A percentile compares a stretch with the other conserved stretches of the same genome.
Conservation (phyloP, 768 basidiomycete genomes). For the Lentinula edodes region DNA sequence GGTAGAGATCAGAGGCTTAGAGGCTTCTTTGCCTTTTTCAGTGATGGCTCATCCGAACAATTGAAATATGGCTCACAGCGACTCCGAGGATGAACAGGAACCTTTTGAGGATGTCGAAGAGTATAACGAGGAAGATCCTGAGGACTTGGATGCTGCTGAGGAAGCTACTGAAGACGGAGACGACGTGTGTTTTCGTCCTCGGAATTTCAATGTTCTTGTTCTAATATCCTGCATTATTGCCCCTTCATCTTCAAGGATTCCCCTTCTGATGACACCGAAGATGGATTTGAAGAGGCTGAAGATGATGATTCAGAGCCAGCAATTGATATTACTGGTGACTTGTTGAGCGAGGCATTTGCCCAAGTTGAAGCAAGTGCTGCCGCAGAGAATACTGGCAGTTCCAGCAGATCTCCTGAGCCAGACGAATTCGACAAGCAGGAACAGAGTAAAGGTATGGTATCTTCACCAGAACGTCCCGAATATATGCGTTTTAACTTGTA, state of each 20-base stretch:
- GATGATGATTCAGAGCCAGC: constrained; percentile 44
- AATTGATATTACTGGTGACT: constrained; percentile 20
- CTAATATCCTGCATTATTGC: constrained; percentile 6
- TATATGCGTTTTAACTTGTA: constrained; percentile 10
- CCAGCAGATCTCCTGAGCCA: constrained; percentile 2
- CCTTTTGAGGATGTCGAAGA: constrained; percentile 55
- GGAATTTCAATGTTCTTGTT: neutral
- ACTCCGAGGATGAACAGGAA: constrained; percentile 52
- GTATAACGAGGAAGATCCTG: constrained; percentile 43
- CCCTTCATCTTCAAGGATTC: constrained; percentile 38
- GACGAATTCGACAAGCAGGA: neutral
- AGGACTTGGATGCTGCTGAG: constrained; percentile 54
- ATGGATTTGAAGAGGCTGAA: constrained; percentile 34
- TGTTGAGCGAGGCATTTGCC: constrained; percentile 15
- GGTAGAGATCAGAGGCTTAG: constrained; percentile 11
- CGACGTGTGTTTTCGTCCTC: constrained; percentile 45
- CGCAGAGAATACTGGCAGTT: constrained; percentile 12
- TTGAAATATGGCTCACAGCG: constrained; percentile 43
- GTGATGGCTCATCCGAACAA: neutral
- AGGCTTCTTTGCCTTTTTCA: neutral
- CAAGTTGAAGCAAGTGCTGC: constrained; percentile 18
- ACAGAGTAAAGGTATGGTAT: neutral
- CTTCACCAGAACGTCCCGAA: neutral
- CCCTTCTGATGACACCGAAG: constrained; percentile 32
- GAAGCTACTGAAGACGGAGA: constrained; percentile 65